phyloP scores from a whole-genome alignment of 495 filamentous ascomycete genomes.

The Halenospora varia region DNA sequence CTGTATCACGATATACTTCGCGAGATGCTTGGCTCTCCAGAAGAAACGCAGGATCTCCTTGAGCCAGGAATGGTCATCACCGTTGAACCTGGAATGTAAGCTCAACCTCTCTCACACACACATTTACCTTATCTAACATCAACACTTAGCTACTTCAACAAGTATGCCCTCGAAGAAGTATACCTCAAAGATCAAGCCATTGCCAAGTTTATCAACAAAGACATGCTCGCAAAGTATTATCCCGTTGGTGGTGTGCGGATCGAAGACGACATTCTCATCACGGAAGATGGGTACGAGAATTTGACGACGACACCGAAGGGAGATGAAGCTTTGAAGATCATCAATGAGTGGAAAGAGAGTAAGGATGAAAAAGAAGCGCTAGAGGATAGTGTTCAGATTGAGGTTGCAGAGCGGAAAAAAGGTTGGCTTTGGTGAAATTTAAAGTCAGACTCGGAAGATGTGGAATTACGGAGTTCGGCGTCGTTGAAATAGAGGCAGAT shows the following conservation, averaged over 20 bases:
- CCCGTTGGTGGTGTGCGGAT: slow-evolving; percentile 84
- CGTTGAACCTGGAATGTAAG: slow-evolving; percentile 74
- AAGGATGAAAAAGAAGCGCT: background rate
- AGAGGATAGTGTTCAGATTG: too few relatives aligned
- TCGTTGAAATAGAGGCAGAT: too few relatives aligned
- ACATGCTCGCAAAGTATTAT: slow-evolving; percentile 66
- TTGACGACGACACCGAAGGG: slow-evolving; percentile 82
- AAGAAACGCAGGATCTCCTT: slow-evolving; percentile 69
- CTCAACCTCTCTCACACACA: background rate
- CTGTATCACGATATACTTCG: slow-evolving; percentile 5
- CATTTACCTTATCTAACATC: background rate
- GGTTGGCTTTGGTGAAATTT: background rate
- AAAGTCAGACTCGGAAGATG: background rate
- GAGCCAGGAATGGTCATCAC: slow-evolving; percentile 84
- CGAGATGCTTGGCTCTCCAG: slow-evolving; percentile 49
- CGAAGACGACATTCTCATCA: slow-evolving; percentile 88
- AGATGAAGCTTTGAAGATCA: slow-evolving; percentile 60
- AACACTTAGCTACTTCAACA: slow-evolving; percentile 52
- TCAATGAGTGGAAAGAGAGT: slow-evolving; percentile 27
- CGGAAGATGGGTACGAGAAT: slow-evolving; percentile 72
- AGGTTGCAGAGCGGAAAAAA: background rate
- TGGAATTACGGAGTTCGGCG: too few relatives aligned
- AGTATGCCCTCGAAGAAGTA: slow-evolving; percentile 54
- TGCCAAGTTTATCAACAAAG: slow-evolving; percentile 66
- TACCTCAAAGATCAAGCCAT: slow-evolving; percentile 61